phyloP scores from a whole-genome alignment of 2,329 filamentous ascomycete species.

The Pseudocercospora vitis region DNA sequence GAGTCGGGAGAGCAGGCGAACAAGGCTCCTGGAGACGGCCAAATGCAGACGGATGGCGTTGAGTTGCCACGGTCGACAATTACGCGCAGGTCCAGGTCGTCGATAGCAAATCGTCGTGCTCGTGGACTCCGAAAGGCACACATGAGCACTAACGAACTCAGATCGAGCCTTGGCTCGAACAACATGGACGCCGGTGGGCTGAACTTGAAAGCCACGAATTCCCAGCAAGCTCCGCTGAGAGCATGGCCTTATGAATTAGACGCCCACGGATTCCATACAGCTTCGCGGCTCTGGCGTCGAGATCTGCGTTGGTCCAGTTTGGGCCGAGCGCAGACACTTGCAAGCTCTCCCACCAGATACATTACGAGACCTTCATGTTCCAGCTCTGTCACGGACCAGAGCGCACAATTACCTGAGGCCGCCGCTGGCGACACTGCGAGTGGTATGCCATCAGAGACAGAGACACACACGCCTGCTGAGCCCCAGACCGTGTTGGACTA shows the following conservation, averaged over 20 bases:
- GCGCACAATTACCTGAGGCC: too few relatives aligned
- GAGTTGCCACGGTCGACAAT: too few relatives aligned
- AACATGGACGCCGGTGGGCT: neutral
- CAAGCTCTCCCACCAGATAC: neutral
- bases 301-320: slow-evolving; percentile 5
- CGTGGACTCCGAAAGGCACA: too few relatives aligned
- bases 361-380: neutral
- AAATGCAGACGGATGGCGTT: neutral
- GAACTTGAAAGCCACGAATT: slow-evolving; percentile 10
- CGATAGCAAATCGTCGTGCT: too few relatives aligned
- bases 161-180: neutral
- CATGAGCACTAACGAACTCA: neutral
- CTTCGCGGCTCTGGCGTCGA: neutral
- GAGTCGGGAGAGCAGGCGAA: too few relatives aligned
- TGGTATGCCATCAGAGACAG: too few relatives aligned
- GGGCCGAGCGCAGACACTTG: neutral
- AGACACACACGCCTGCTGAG: slow-evolving; percentile 3
- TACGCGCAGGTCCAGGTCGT: too few relatives aligned
- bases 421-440: too few relatives aligned
- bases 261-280: neutral
- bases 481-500: slow-evolving; percentile 25
- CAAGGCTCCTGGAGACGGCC: too few relatives aligned
- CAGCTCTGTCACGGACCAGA: neutral
- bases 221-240: slow-evolving; percentile 2
- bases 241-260: slow-evolving; percentile 1